These are phyloP conservation scores for Aureobasidium sp. DNA, from an alignment of 2,329 filamentous ascomycete genomes.

Conservation along the genomic window DNA sequence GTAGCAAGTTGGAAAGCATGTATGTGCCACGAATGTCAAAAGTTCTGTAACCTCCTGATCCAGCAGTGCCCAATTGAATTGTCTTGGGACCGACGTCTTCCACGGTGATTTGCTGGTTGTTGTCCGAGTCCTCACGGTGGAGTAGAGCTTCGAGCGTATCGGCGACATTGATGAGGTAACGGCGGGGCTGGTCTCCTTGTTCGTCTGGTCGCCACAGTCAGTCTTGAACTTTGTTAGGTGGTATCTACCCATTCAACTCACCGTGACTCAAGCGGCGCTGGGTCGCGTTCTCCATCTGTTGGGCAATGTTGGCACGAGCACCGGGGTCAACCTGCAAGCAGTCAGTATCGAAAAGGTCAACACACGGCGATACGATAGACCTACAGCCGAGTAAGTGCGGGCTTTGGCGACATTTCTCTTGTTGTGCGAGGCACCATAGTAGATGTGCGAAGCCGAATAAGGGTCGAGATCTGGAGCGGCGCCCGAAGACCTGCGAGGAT, in stretches of 20 bases:
- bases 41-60: constrained; percentile 76
- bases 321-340: constrained; percentile 18
- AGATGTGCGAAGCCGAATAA: constrained; percentile 50
- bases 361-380: constrained; percentile 21
- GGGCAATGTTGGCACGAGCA: constrained; percentile 17
- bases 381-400: constrained; percentile 51
- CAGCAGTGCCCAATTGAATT: constrained; percentile 74
- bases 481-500: constrained; percentile 19
- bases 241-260: constrained; percentile 14
- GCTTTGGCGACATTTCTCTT: constrained; percentile 41
- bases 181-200: constrained; percentile 58
- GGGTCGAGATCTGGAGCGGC: constrained; percentile 41
- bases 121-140: constrained; percentile 83
- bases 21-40: constrained; percentile 94
- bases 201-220: constrained; percentile 55
- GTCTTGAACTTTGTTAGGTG: background rate
- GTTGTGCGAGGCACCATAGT: constrained; percentile 50
- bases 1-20: constrained; percentile 91
- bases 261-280: constrained; percentile 28
- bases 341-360: constrained; percentile 6
- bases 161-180: constrained; percentile 82
- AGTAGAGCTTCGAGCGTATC: constrained; percentile 71
- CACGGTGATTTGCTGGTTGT: constrained; percentile 95
- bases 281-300: constrained; percentile 17
- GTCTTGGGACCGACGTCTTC: constrained; percentile 92